These are phyloP conservation scores for Oryza meyeriana DNA, from an alignment of 176 grass and related monocot species.

Conservation along the genomic window DNA sequence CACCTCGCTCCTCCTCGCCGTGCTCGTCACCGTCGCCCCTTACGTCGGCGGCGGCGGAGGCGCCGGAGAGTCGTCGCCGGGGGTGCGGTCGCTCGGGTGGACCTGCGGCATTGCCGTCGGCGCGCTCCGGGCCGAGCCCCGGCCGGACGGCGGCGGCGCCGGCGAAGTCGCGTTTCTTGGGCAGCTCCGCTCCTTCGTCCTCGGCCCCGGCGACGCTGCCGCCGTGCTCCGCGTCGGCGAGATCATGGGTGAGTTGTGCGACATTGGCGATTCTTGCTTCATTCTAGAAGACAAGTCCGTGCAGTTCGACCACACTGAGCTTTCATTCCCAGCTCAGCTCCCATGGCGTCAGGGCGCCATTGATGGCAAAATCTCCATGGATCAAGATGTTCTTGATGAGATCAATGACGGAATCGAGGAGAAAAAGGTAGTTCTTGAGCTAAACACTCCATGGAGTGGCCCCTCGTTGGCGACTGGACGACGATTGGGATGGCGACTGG, in stretches of 20 bases:
- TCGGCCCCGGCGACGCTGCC: constrained; percentile 31
- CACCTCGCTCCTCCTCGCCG: constrained; percentile 60
- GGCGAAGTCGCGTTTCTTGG: constrained; percentile 34
- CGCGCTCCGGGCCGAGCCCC: constrained; percentile 45
- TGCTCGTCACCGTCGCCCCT: constrained; percentile 50
- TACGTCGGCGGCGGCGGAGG: constrained; percentile 14
- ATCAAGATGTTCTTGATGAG: not conserved
- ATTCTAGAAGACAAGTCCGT: not conserved
- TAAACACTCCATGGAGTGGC: not conserved
- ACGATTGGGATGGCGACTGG: too few relatives aligned
- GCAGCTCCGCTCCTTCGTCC: constrained; percentile 52
- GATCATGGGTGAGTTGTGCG: constrained; percentile 48
- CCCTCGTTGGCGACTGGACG: too few relatives aligned
- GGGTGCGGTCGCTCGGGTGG: constrained; percentile 40
- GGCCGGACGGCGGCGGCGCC: not conserved
- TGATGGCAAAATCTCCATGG: not conserved
- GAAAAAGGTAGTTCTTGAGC: constrained; percentile 34
- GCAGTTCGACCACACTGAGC: not conserved
- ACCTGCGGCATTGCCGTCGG: constrained; percentile 61
- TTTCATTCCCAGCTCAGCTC: not conserved
- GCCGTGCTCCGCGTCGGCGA: constrained; percentile 30
- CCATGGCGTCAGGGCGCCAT: not conserved
- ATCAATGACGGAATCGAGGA: constrained; percentile 34
- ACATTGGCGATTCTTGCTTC: constrained; percentile 22
- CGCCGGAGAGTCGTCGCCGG: not conserved